Evolutionary conservation across 768 basidiomycete genomes (phyloP).

Genomic region (Hygrophorus russula): DNA sequence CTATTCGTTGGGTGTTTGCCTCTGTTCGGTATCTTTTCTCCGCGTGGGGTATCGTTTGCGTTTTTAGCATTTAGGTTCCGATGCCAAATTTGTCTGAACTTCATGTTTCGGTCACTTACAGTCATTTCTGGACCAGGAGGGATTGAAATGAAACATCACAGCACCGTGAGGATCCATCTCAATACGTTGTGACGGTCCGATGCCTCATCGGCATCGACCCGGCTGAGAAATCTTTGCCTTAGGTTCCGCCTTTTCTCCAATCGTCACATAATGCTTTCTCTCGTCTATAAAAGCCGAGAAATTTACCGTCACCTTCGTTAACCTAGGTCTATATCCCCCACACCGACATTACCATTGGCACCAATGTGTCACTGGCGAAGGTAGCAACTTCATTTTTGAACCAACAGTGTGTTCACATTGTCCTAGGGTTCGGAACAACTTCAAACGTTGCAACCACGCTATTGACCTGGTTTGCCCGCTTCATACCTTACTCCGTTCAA

Average conservation of each 20-base stretch:
- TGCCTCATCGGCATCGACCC: constrained; percentile 9
- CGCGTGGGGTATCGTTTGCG: too few relatives aligned
- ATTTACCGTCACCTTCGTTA: constrained; percentile 5
- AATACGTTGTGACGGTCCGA: constrained; percentile 9
- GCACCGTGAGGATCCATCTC: background rate
- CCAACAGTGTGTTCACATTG: constrained; percentile 9
- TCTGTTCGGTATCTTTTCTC: too few relatives aligned
- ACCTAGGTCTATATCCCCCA: constrained; percentile 4
- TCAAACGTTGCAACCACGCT: constrained; percentile 44
- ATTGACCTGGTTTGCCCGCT: constrained; percentile 35
- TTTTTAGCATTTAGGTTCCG: too few relatives aligned
- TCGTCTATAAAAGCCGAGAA: constrained; percentile 8
- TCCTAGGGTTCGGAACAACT: constrained; percentile 53
- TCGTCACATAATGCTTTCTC: constrained; percentile 6
- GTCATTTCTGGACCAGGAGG: too few relatives aligned
- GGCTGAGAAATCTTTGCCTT: constrained; percentile 5
- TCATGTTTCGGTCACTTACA: too few relatives aligned
- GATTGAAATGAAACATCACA: too few relatives aligned
- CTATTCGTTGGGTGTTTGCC: too few relatives aligned
- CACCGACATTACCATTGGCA: constrained; percentile 14
- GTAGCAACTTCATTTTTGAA: constrained; percentile 23
- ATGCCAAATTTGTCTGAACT: too few relatives aligned
- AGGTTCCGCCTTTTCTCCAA: constrained; percentile 1
- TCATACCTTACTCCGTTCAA: background rate
- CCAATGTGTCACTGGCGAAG: constrained; percentile 67